Evolutionary conservation across 371 early-diverging fungal genomes (phyloP), one percentile per base, ranked within the genome.

Genomic region (Actinomortierella wolfii): DNA sequence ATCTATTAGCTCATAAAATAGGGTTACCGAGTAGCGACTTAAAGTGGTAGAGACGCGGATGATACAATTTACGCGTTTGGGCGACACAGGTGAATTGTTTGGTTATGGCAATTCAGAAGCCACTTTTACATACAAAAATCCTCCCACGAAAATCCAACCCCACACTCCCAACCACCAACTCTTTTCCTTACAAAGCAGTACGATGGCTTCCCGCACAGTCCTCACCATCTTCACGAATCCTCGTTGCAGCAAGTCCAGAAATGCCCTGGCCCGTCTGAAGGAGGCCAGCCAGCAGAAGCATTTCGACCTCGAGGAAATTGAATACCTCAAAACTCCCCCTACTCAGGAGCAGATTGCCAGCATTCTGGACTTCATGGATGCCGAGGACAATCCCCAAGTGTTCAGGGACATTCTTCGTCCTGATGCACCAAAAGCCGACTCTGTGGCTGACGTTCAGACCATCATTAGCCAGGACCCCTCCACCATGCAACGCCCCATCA

Each of bases 141-240:
- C n/a, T n/a, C n/a, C n/a, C n/a, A n/a, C n/a, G n/a, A n/a, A n/a
- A n/a, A n/a, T n/a, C n/a, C n/a, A n/a, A n/a, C n/a, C n/a, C n/a
- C n/a, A n/a, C n/a, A n/a, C n/a, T n/a, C n/a, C n/a, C n/a, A n/a
- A n/a, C n/a, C n/a, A n/a, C n/a, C n/a, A n/a, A 34, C 34, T 11
- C 34, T 34, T 6, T 34, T 34, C 34, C 34, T 11, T 34, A 4
- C 34, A 34, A 34, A 34, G 34, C 34, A 34, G n/a, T n/a, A 34
- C 34, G 11, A 34, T 34, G 34, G 34, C 34, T 6, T 34, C 34
- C 4, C 34, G 34, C 34, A 11, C 34, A 34, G 34, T 11, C 4
- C 34, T 64, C 44, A 64, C 64, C 39, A 47, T 64, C 29, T 64
- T 64, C 64, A 57, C 57, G 54, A 64, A 64, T 54, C 64, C 64